phyloP scores from a whole-genome alignment of 2,329 filamentous ascomycete species.

The Fusarium mundagurra region DNA sequence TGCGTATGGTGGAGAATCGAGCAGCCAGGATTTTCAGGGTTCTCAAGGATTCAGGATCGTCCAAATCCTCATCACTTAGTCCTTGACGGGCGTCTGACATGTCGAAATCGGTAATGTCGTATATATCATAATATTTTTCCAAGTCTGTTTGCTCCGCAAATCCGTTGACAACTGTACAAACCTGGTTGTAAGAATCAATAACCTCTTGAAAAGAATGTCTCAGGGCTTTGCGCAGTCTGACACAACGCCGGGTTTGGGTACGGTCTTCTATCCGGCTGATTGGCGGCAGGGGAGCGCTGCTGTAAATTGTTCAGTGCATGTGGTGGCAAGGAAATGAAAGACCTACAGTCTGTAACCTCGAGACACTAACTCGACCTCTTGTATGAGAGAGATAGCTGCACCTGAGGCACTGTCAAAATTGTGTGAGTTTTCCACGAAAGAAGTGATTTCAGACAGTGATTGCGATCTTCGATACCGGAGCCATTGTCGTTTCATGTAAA shows the following conservation, averaged over 20 bases:
- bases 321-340: neutral
- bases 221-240: conserved; percentile 80
- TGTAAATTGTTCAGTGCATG: conserved; percentile 48
- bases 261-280: conserved; percentile 90
- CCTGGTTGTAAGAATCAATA: conserved; percentile 77
- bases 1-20: conserved; percentile 81
- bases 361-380: conserved; percentile 95
- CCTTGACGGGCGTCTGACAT: conserved; percentile 74
- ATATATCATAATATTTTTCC: conserved; percentile 92
- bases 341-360: conserved; percentile 85
- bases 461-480: conserved; percentile 80
- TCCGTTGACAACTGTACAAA: conserved; percentile 73
- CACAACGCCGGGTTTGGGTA: conserved; percentile 80
- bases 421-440: conserved; percentile 78
- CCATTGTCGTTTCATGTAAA: conserved; percentile 82
- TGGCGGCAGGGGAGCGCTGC: conserved; percentile 90
- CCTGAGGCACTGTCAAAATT: conserved; percentile 81
- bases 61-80: conserved; percentile 73
- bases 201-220: conserved; percentile 74
- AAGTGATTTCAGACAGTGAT: conserved; percentile 73
- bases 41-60: conserved; percentile 81
- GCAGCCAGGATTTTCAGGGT: conserved; percentile 84
- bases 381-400: conserved; percentile 82
- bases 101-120: conserved; percentile 80
- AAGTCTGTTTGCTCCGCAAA: conserved; percentile 84